These are phyloP conservation scores for Pleurotus djamor DNA, from an alignment of 768 basidiomycete species.

Conservation along the genomic window DNA sequence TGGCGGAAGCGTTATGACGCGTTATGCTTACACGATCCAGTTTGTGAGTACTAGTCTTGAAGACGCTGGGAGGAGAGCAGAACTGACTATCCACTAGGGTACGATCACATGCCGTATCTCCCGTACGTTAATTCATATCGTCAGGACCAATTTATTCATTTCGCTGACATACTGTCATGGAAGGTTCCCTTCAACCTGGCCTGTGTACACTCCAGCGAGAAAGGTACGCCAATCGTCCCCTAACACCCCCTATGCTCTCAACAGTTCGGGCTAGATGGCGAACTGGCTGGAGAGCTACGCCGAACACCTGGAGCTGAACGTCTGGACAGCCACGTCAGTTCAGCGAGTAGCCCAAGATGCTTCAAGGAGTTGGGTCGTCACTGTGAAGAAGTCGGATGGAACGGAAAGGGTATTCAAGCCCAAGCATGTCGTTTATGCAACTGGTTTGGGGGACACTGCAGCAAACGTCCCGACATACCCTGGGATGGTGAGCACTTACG, in stretches of 20 bases:
- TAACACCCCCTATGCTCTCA: slow-evolving; percentile 10
- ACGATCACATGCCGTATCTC: slow-evolving; percentile 43
- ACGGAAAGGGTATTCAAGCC: slow-evolving; percentile 32
- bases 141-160: neutral
- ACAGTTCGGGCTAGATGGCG: slow-evolving; percentile 35
- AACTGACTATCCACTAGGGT: slow-evolving; percentile 22
- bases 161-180: neutral
- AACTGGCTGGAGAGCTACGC: slow-evolving; percentile 62
- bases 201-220: slow-evolving; percentile 48
- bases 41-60: slow-evolving; percentile 32
- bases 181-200: slow-evolving; percentile 61
- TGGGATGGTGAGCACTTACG: slow-evolving; percentile 28
- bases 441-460: slow-evolving; percentile 45
- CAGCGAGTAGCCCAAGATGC: slow-evolving; percentile 26
- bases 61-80: slow-evolving; percentile 8
- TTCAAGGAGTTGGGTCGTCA: slow-evolving; percentile 35
- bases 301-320: slow-evolving; percentile 45
- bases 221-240: slow-evolving; percentile 25
- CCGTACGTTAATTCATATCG: slow-evolving; percentile 30
- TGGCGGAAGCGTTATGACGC: slow-evolving; percentile 63
- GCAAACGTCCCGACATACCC: slow-evolving; percentile 43
- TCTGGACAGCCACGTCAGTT: slow-evolving; percentile 44
- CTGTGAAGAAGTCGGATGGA: slow-evolving; percentile 26
- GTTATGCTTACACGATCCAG: slow-evolving; percentile 51
- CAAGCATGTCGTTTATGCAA: slow-evolving; percentile 54